Base-by-base conservation (phyloP, 495 filamentous ascomycete genomes). In the Lasiosphaeria hispida region DNA sequence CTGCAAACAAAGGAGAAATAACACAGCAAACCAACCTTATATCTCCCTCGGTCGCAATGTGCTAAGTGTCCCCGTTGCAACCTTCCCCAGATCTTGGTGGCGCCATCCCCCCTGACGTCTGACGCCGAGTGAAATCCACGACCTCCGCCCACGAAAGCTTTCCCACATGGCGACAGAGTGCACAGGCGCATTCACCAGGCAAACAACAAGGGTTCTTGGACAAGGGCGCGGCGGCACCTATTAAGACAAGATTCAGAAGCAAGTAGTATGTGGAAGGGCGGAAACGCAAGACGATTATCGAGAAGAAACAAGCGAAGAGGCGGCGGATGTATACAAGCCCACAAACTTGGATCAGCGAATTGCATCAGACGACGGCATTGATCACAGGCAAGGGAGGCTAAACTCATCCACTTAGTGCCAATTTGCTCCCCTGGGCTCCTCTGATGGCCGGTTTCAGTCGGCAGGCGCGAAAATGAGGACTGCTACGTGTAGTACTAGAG, bases 21-120 rank as follows among this genome's bases (percentile, higher is more conserved):
- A 30, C 23, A 30, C 23, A 23, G 0, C 41, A 5, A 7, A 6
- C 1, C 18, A 45, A 19, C 4, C 10, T 19, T 18, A 18, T n/a
- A 9, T 17, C 14, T 43, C 15, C 11, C 41, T 18, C 41, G 14
- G 14, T 45, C 18, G 43, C 23, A 30, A 30, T 45, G 43, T 13
- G 43, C 10, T 23, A 15, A 19, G 7, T 17, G 39, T 19, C 33
- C 8, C 34, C 44, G 17, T 35, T 61, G 52, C 47, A 56, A 62
- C 48, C 45, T 54, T 64, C 50, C 58, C 58, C 58, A 54, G 59
- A 62, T 59, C 59, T 53, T 18, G 35, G 49, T 55, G 49, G 54
- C 49, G 45, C 48, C 41, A 19, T 35, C 33, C 38, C 19, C 36
- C 41, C 44, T 60, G 53, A 40, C 43, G 53, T 39, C 56, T 19